phyloP scores from a whole-genome alignment of 768 basidiomycete genomes.

The Chiua virens region DNA sequence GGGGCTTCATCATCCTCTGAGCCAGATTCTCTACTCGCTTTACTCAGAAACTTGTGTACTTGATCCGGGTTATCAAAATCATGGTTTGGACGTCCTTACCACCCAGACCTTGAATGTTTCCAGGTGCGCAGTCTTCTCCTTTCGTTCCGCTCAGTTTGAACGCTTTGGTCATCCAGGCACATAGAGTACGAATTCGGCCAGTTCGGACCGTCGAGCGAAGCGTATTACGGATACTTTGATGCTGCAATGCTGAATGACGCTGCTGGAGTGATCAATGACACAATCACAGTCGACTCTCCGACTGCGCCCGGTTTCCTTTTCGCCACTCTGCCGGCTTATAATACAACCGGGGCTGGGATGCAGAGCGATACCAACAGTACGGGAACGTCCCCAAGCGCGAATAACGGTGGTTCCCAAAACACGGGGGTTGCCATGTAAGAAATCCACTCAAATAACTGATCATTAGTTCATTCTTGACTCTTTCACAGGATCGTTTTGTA shows the following conservation, averaged over 20 bases:
- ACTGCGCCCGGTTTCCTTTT: conserved; percentile 61
- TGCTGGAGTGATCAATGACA: conserved; percentile 40
- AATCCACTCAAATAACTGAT: conserved; percentile 1
- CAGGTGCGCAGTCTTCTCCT: conserved; percentile 37
- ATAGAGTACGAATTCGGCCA: conserved; percentile 64
- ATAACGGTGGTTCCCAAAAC: conserved; percentile 27
- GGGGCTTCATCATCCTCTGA: not conserved
- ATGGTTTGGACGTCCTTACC: conserved; percentile 74
- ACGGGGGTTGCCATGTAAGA: conserved; percentile 78
- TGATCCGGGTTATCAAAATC: conserved; percentile 67
- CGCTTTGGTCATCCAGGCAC: conserved; percentile 31
- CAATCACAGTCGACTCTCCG: conserved; percentile 44
- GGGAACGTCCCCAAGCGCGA: conserved; percentile 10
- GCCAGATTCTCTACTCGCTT: conserved; percentile 75
- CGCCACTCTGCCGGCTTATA: conserved; percentile 64
- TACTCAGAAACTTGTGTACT: conserved; percentile 73
- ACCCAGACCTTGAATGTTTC: conserved; percentile 64
- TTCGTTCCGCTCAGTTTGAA: not conserved
- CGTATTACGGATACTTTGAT: conserved; percentile 57
- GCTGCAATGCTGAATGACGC: conserved; percentile 61
- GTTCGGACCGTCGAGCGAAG: conserved; percentile 49
- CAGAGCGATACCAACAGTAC: conserved; percentile 23
- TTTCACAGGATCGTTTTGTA: conserved; percentile 73
- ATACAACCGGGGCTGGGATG: conserved; percentile 45
- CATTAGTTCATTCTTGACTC: conserved; percentile 12